phyloP scores from a whole-genome alignment of 768 basidiomycete species.

The Tricholoma sp. region DNA sequence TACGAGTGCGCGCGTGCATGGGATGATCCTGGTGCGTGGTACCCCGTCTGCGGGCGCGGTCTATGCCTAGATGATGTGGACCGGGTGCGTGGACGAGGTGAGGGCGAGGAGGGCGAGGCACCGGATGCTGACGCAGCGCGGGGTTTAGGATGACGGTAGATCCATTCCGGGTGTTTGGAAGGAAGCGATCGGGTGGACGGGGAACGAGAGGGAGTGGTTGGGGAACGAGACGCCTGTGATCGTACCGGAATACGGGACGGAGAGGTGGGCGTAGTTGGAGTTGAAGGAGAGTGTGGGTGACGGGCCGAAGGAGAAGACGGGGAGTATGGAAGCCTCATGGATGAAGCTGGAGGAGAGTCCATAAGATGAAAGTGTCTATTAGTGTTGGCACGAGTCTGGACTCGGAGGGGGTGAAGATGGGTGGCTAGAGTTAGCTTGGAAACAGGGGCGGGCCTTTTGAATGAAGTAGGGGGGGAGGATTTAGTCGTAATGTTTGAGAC shows the following conservation, averaged over 20 bases:
- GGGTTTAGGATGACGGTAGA: constrained; percentile 17
- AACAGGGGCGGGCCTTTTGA: constrained; percentile 3
- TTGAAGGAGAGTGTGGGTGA: not conserved
- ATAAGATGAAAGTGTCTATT: constrained; percentile 14
- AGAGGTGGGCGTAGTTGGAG: not conserved
- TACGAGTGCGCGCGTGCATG: constrained; percentile 20
- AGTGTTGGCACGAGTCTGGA: constrained; percentile 2
- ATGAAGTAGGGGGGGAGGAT: constrained; percentile 8
- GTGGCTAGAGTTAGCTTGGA: constrained; percentile 5
- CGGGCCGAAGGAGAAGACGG: not conserved
- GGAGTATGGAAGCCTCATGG: constrained; percentile 1
- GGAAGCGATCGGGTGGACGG: constrained; percentile 9
- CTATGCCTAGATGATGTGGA: constrained; percentile 17
- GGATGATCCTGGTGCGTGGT: constrained; percentile 15
- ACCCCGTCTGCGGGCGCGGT: constrained; percentile 23
- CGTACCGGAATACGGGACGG: constrained; percentile 3
- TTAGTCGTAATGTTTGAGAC: not conserved
- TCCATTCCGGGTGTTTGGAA: constrained; percentile 15
- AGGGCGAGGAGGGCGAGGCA: constrained; percentile 8
- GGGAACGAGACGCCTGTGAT: constrained; percentile 8
- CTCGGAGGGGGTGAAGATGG: constrained; percentile 4
- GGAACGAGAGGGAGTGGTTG: too few relatives aligned
- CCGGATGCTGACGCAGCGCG: constrained; percentile 11
- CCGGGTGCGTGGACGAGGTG: constrained; percentile 18
- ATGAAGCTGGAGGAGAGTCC: constrained; percentile 1